Evolutionary conservation across 208 protist species (phyloP).

Genomic region (Porcisia hertigi): DNA sequence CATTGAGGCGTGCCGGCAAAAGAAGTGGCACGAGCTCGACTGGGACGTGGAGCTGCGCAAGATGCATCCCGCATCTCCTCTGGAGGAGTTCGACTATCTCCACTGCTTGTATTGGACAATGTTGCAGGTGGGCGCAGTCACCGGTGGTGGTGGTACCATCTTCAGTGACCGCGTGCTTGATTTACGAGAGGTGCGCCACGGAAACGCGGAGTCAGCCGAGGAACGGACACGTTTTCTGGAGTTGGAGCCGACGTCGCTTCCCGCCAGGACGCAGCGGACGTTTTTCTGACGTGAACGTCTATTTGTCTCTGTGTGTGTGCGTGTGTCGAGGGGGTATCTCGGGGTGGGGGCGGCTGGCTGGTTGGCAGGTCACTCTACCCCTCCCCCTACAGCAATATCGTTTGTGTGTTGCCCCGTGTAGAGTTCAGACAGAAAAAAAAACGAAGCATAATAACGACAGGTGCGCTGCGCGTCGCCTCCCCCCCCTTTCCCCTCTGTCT

Average conservation of each 20-base stretch:
- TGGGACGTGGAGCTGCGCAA: slow-evolving; percentile 64
- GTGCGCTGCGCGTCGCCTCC: too few relatives aligned
- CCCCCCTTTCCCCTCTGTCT: too few relatives aligned
- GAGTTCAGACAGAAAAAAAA: too few relatives aligned
- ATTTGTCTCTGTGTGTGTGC: background rate
- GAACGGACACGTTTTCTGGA: slow-evolving; percentile 26
- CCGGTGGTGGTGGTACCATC: slow-evolving; percentile 42
- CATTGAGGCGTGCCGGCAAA: slow-evolving; percentile 52
- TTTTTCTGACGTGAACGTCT: slow-evolving; percentile 29
- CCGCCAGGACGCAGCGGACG: slow-evolving; percentile 17
- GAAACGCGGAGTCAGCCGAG: slow-evolving; percentile 11
- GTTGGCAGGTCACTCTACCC: too few relatives aligned
- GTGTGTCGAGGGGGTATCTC: too few relatives aligned
- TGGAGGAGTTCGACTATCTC: slow-evolving; percentile 52
- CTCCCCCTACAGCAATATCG: too few relatives aligned
- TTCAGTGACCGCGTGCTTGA: slow-evolving; percentile 52
- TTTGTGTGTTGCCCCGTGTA: too few relatives aligned
- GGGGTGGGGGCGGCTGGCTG: too few relatives aligned
- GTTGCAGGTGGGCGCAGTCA: slow-evolving; percentile 47
- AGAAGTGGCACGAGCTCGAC: slow-evolving; percentile 61
- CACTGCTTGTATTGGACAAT: slow-evolving; percentile 69
- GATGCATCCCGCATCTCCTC: slow-evolving; percentile 38
- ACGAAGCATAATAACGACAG: too few relatives aligned
- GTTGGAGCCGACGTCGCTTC: slow-evolving; percentile 26
- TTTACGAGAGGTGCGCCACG: slow-evolving; percentile 23